Base-by-base conservation (phyloP, 805 yeast species). In the Zygoascus flipseniorum region DNA sequence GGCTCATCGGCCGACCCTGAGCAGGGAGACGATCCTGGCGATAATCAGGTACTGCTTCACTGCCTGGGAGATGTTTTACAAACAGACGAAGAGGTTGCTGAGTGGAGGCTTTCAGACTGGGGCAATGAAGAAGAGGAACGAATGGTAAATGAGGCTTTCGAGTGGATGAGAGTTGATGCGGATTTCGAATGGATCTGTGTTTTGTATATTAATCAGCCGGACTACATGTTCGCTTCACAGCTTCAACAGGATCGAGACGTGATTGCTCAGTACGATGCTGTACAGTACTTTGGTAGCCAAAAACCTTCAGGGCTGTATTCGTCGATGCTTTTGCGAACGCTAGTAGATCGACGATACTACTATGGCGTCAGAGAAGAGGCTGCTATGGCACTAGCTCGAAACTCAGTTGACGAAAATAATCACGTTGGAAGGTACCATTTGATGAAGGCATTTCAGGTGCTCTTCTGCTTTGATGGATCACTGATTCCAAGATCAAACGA, bases 81-180 rank as follows among this genome's bases (percentile, higher is more conserved):
- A 53, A 62, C 80, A 1, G 76, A 79, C 0, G 65, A 71, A 6
- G 96, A 90, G 6, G 71, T 83, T 49, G 70, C 69, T 10, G 77
- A 78, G 35, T 92, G 98, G 98, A 74, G 76, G 14, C 72, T 89
- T 10, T 74, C 78, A 1, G 95, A 88, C 44, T 82, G 87, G 79
- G 72, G 78, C 13, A 76, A 76, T 47, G 83, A 82, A 31, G 89
- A 84, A 50, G 90, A 83, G 55, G 89, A 83, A 43, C 72, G 72
- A 43, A 75, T 80, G 72, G 75, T 79, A 20, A 82, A 80, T 61
- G 97, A 92, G 62, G 97, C 97, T 0, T 93, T 89, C 69, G 99
- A 93, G 63, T 93, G 99, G 99, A 76, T 93, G 41, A 76, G 99
- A 61, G 87, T 92, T n/a, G 99, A 93, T 70, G 90, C 97, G 0